These are phyloP conservation scores for Elsinoe necatrix DNA, from an alignment of 2,329 filamentous ascomycete genomes.

Conservation along the genomic window DNA sequence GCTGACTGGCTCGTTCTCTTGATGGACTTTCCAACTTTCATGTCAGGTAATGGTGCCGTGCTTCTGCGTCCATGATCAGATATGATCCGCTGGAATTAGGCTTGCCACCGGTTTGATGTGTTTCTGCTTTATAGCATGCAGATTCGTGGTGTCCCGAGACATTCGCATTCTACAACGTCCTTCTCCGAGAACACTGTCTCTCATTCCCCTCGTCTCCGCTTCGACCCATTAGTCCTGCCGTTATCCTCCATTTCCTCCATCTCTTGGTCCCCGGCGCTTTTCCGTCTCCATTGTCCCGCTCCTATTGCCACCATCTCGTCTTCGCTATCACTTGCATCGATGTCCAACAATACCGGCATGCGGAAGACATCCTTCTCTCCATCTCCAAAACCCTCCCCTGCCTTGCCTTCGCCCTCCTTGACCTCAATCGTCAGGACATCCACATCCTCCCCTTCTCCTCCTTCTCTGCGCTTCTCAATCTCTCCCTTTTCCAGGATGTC, in stretches of 20 bases:
- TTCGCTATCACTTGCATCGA: conserved; percentile 90
- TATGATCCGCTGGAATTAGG: too few species aligned
- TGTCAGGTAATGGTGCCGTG: too few species aligned
- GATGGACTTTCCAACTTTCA: too few species aligned
- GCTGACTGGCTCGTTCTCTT: too few species aligned
- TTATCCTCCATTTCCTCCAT: conserved; percentile 54
- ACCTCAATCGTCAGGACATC: conserved; percentile 73
- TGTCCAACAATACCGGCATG: conserved; percentile 88
- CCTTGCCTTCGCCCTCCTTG: conserved; percentile 24
- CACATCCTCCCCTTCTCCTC: conserved; percentile 86
- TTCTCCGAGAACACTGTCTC: not conserved
- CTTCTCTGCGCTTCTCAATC: conserved; percentile 79
- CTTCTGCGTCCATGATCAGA: too few species aligned
- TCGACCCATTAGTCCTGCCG: not conserved
- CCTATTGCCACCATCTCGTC: conserved; percentile 68
- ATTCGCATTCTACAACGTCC: not conserved
- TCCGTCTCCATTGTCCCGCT: conserved; percentile 75
- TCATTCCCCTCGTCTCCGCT: conserved; percentile 3
- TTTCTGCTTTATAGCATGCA: not conserved
- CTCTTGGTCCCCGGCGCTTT: conserved; percentile 63
- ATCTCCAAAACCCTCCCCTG: conserved; percentile 45
- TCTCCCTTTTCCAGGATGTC: conserved; percentile 95
- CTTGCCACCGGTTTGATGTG: not conserved
- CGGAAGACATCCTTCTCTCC: conserved; percentile 53
- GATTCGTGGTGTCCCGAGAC: not conserved